Evolutionary conservation across 2,329 filamentous ascomycete genomes (phyloP), one percentile per base, ranked within the genome.

Genomic region (Incumbomyces delicatus): DNA sequence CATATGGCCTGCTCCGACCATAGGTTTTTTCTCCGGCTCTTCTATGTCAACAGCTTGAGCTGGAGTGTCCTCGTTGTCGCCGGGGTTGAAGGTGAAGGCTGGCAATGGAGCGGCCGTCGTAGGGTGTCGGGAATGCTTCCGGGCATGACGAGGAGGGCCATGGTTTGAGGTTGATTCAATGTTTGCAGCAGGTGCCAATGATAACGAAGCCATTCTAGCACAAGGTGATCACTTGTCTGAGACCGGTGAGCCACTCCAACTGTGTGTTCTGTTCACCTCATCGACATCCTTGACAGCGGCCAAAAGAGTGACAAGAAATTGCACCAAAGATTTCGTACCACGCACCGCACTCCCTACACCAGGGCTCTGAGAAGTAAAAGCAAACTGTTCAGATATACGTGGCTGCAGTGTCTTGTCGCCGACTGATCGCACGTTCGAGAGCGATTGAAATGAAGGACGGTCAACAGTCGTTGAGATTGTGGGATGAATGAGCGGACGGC

Each of bases 401-500:
- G 22, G 8, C 22, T 27, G 22, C 22, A 27, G 22, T 27, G 8
- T 8, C 22, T 27, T 4, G 22, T 8, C 22, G 22, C 22, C 22
- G 8, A 27, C 5, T 27, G 22, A 27, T 27, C 22, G n/a, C n/a
- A n/a, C n/a, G n/a, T n/a, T n/a, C n/a, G n/a, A n/a, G n/a, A n/a
- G 8, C 4, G 22, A 27, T 27, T 8, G 5, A 27, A 27, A 27
- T 27, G 22, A 27, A 27, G 8, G 22, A 5, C 22, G n/a, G 22
- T 27, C 22, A 27, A 27, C 22, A 27, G 22, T 27, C 22, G 22
- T 27, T 8, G 22, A 27, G 50, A 29, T 34, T 41, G 48, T 40
- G 17, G 20, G 38, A 17, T 53, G 52, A 57, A 57, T 50, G 55
- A 57, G 45, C 47, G 55, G 55, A 57, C 55, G 49, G 55, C 55